Evolutionary conservation across 2,329 filamentous ascomycete species (phyloP).

Genomic region (Venturia pyrina): DNA sequence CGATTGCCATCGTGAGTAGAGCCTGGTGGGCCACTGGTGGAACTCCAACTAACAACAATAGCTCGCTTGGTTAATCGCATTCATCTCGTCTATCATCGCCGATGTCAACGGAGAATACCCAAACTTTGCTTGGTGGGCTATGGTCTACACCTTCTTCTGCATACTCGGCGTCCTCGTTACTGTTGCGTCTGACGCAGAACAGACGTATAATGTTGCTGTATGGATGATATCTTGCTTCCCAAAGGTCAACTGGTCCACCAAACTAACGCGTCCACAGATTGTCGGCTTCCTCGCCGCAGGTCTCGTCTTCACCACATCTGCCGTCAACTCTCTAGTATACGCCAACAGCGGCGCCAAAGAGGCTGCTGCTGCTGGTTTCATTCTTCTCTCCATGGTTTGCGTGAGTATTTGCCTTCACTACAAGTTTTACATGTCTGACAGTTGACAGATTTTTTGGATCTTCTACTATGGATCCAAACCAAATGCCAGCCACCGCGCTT

Average conservation of each 20-base stretch:
- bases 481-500: slow-evolving; percentile 73
- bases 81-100: slow-evolving; percentile 74
- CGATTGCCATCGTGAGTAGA: slow-evolving; percentile 74
- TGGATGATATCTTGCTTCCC: slow-evolving; percentile 20
- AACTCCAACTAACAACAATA: slow-evolving; percentile 31
- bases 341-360: slow-evolving; percentile 61
- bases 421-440: neutral
- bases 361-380: slow-evolving; percentile 85
- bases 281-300: slow-evolving; percentile 79
- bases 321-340: slow-evolving; percentile 81
- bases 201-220: slow-evolving; percentile 84
- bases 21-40: neutral
- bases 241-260: slow-evolving; percentile 9
- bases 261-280: slow-evolving; percentile 38
- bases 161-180: slow-evolving; percentile 74
- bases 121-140: slow-evolving; percentile 85
- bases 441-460: slow-evolving; percentile 79
- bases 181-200: slow-evolving; percentile 71
- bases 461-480: slow-evolving; percentile 97
- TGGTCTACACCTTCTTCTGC: slow-evolving; percentile 75
- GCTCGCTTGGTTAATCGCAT: slow-evolving; percentile 92
- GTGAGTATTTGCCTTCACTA: slow-evolving; percentile 44
- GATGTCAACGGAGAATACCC: slow-evolving; percentile 53
- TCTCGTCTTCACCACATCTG: slow-evolving; percentile 74
- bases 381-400: slow-evolving; percentile 83